Percentiles rank a stretch among this genome's conserved stretches.
These are phyloP conservation scores for Aspergillus awamori DNA, from an alignment of 2,329 filamentous ascomycete genomes.

Conservation along the genomic window DNA sequence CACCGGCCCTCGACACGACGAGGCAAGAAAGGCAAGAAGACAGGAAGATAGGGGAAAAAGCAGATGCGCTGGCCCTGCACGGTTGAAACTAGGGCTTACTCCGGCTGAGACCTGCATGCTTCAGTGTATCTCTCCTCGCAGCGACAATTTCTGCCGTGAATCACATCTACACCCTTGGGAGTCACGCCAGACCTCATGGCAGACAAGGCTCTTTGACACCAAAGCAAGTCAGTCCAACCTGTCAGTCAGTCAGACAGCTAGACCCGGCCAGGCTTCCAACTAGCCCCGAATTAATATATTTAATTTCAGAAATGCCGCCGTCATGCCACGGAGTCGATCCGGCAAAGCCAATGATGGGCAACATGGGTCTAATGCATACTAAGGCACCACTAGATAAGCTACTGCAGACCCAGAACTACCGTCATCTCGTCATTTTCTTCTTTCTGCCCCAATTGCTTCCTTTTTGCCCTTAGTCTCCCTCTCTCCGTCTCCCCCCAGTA, in stretches of 20 bases:
- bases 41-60: too few relatives aligned
- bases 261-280: background rate
- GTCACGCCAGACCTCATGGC: too few relatives aligned
- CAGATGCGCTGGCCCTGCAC: background rate
- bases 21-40: background rate
- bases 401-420: background rate
- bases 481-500: too few relatives aligned
- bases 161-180: too few relatives aligned
- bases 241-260: background rate
- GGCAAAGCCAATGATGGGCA: background rate
- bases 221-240: background rate
- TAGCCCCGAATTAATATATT: too few relatives aligned
- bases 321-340: background rate
- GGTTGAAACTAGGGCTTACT: conserved; percentile 1
- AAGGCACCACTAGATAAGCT: conserved; percentile 2
- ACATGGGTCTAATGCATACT: conserved; percentile 2
- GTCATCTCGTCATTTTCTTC: background rate
- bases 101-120: background rate
- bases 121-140: background rate
- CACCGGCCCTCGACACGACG: background rate
- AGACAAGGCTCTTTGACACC: too few relatives aligned
- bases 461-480: too few relatives aligned
- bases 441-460: too few relatives aligned
- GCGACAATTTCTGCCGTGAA: too few relatives aligned
- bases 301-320: background rate